Base-by-base conservation (phyloP, 441 rosid genomes). In the Brassica balearica region DNA sequence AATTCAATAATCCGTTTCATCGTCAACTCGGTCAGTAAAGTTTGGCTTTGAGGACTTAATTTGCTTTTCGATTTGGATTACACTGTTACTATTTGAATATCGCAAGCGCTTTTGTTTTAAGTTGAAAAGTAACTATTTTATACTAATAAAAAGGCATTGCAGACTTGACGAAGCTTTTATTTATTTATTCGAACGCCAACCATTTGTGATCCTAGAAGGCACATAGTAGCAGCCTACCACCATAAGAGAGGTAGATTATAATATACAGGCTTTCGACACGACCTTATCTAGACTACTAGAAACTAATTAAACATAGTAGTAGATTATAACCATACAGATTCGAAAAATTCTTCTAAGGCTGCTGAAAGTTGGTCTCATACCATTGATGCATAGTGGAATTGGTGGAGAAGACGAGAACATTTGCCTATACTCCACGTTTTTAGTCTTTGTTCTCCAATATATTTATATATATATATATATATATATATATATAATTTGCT, bases 101-200 rank as follows among this genome's bases (percentile, higher is more conserved):
- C 53, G 38, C 9, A 55, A 20, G 4, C 4, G 32, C 46, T 14
- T 56, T 67, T 67, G 43, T 29, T 68, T 59, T 38, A 75, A 19
- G 20, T 67, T 59, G 61, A 12, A 59, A 67, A 27, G 8, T 25
- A 8, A 43, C 14, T 12, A 36, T 65, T 19, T 65, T 34, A 58
- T 58, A 58, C 48, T 41, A 41, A 8, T 20, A 60, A 4, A 27
- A 60, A 3, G 32, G 34, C 7, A 56, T 58, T 61, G 43, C 14
- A 17, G 14, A 65, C 36, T 51, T 51, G 59, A 66, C 46, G n/a
- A 74, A 67, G 7, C 1, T 74, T 17, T 36, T 65, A 11, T 46
- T 38, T 17, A 36, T 27, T 12, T 60, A 36, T 19, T 66, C 60
- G 29, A 66, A 38, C 78, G 78, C 78, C 72, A 74, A 67, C 72